Evolutionary conservation across 2,329 filamentous ascomycete genomes (phyloP), one percentile per base, ranked within the genome.

Genomic region (Aspergillus cejpii): DNA sequence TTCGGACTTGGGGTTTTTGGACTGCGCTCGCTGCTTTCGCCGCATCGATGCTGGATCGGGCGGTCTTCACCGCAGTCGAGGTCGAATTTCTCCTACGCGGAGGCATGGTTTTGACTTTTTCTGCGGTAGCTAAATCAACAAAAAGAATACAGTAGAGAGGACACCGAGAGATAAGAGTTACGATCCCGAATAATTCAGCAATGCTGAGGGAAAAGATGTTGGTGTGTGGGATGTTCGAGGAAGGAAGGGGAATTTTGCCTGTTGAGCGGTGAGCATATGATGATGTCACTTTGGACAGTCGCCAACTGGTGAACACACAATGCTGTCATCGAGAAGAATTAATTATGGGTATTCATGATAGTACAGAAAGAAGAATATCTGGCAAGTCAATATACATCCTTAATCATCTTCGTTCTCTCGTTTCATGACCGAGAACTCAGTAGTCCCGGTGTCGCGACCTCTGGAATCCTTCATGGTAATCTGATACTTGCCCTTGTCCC

Each of bases 401-500:
- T 58, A 59, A 7, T 65, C 51, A 12, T 66, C 60, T n/a, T 64
- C 56, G 8, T 59, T 58, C 44, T 68, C 59, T 7, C 53, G 55
- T 47, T 66, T 61, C 34, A 64, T 62, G 29, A 74, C 69, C 23
- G 69, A 65, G 44, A 77, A 74, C 41, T 74, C 73, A 31, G 74
- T 62, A 5, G 67, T 68, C 6, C 73, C 72, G 29, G 65, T 69
- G 52, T 73, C 65, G 26, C 65, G 65, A 12, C 75, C 76, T 50
- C 67, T 72, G 37, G 59, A 57, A 57, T 78, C 71, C 44, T 62
- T 61, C 49, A 72, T 71, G 33, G 69, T 65, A 49, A 91, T 77
- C 50, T 80, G 76, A 62, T 95, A 96, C 64, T 84, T 84, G 2
- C 89, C 89, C 10, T 86, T 82, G 24, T 90, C 73, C 60, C 92